Percentiles rank a stretch among this genome's conserved stretches.
Conservation (phyloP, 495 filamentous ascomycete genomes). For the Bathelium albidoporum region DNA sequence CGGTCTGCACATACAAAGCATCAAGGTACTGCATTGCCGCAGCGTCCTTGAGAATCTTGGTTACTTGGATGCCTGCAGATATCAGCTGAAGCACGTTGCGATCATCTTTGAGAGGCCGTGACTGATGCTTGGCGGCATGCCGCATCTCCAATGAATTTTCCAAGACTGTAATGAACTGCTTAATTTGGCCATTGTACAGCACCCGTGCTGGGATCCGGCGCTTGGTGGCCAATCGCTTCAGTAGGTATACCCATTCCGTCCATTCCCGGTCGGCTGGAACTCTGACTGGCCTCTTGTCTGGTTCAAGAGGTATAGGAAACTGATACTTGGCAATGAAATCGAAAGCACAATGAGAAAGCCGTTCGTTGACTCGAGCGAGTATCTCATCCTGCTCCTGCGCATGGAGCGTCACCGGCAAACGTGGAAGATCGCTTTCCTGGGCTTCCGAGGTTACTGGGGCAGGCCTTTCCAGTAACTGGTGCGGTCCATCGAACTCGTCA, state of each 20-base stretch:
- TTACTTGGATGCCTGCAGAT: slow-evolving; percentile 75
- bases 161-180: slow-evolving; percentile 23
- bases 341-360: slow-evolving; percentile 73
- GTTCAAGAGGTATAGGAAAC: slow-evolving; percentile 73
- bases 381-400: slow-evolving; percentile 77
- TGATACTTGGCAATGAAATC: slow-evolving; percentile 85
- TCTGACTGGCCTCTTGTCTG: slow-evolving; percentile 70
- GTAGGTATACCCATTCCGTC: slow-evolving; percentile 85
- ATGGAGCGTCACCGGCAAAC: slow-evolving; percentile 70
- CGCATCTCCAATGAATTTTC: slow-evolving; percentile 34
- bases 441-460: slow-evolving; percentile 53
- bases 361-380: slow-evolving; percentile 68
- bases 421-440: slow-evolving; percentile 68
- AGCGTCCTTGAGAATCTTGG: slow-evolving; percentile 74
- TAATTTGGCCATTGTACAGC: slow-evolving; percentile 76
- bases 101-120: slow-evolving; percentile 77
- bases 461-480: slow-evolving; percentile 65
- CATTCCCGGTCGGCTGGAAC: slow-evolving; percentile 74
- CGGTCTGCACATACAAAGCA: slow-evolving; percentile 57
- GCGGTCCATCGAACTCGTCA: slow-evolving; percentile 80
- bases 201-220: slow-evolving; percentile 72
- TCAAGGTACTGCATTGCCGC: slow-evolving; percentile 72
- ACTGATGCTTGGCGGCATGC: slow-evolving; percentile 73
- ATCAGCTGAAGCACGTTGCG: slow-evolving; percentile 80
- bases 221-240: slow-evolving; percentile 78